Percentiles rank a stretch among this genome's conserved stretches.
Evolutionary conservation across 176 grass and related monocot species (phyloP).

Genomic region (Puccinellia tenuiflora): DNA sequence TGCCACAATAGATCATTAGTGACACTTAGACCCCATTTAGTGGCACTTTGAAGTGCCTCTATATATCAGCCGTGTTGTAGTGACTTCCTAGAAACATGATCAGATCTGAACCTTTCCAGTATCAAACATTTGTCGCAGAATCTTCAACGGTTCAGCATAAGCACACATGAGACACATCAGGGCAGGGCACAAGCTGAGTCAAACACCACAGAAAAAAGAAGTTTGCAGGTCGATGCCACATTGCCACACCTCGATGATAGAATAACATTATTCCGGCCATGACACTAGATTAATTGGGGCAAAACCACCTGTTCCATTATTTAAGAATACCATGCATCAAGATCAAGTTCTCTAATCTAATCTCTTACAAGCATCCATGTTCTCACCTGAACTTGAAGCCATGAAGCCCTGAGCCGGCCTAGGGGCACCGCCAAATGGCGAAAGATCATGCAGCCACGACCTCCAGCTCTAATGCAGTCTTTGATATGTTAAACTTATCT

Average conservation of each 20-base stretch:
- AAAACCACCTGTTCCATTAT: not conserved
- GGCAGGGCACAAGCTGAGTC: not conserved
- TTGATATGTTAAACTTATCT: not conserved
- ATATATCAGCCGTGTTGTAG: no score
- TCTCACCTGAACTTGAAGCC: not conserved
- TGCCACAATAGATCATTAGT: no score
- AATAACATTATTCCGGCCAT: not conserved
- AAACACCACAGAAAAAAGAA: not conserved
- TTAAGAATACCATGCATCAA: slow-evolving; percentile 1
- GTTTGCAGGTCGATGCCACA: not conserved
- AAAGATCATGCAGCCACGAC: slow-evolving; percentile 16
- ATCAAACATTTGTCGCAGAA: not conserved
- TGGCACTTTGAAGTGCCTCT: no score
- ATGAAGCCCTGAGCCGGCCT: not conserved
- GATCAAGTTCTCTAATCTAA: slow-evolving; percentile 1
- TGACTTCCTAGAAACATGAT: not conserved
- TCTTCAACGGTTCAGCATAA: not conserved
- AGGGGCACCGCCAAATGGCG: slow-evolving; percentile 16
- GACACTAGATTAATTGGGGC: not conserved
- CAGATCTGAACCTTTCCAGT: not conserved
- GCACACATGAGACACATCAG: not conserved
- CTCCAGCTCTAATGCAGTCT: not conserved
- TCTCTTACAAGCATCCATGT: slow-evolving; percentile 17
- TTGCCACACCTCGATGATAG: not conserved
- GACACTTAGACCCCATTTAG: no score